A percentile compares a stretch with the other conserved stretches of the same genome.
phyloP scores from a whole-genome alignment of 2,329 filamentous ascomycete species.

The Aphanocladium album region DNA sequence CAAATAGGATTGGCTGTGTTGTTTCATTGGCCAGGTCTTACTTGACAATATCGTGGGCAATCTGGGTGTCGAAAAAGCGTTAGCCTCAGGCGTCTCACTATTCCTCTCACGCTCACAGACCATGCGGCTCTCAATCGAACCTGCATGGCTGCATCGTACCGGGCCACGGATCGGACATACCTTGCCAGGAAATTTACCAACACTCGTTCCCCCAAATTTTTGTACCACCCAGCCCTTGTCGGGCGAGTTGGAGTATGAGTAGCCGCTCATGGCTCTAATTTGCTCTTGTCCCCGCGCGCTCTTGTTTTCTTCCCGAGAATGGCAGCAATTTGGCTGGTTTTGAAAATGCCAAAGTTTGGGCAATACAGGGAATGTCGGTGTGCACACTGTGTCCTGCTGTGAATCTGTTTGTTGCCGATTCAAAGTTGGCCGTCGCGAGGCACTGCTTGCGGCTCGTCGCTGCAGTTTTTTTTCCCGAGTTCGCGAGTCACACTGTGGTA shows the following conservation, averaged over 20 bases:
- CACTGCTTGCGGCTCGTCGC: slow-evolving; percentile 3
- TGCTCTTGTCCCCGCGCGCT: neutral
- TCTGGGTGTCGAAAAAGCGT: slow-evolving; percentile 23
- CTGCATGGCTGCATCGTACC: neutral
- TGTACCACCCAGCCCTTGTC: slow-evolving; percentile 73
- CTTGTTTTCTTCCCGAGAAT: neutral
- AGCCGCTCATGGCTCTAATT: slow-evolving; percentile 26
- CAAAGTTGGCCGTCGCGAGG: neutral
- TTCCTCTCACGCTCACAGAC: neutral
- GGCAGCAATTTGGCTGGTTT: neutral
- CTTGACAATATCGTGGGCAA: slow-evolving; percentile 40
- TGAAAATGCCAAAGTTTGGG: neutral
- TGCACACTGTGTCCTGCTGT: neutral
- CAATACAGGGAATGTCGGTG: neutral
- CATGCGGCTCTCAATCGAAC: neutral
- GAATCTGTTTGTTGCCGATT: neutral
- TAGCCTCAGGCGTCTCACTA: slow-evolving; percentile 2
- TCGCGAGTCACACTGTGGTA: slow-evolving; percentile 2
- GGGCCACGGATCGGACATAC: slow-evolving; percentile 30
- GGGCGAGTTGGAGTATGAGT: slow-evolving; percentile 30
- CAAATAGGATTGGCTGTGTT: neutral
- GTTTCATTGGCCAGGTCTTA: slow-evolving; percentile 21
- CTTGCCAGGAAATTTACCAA: slow-evolving; percentile 85
- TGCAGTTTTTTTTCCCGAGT: neutral
- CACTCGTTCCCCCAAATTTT: slow-evolving; percentile 92